These are phyloP conservation scores for Candida frijolesensis DNA, from an alignment of 1,139 yeast genomes.

Conservation along the genomic window DNA sequence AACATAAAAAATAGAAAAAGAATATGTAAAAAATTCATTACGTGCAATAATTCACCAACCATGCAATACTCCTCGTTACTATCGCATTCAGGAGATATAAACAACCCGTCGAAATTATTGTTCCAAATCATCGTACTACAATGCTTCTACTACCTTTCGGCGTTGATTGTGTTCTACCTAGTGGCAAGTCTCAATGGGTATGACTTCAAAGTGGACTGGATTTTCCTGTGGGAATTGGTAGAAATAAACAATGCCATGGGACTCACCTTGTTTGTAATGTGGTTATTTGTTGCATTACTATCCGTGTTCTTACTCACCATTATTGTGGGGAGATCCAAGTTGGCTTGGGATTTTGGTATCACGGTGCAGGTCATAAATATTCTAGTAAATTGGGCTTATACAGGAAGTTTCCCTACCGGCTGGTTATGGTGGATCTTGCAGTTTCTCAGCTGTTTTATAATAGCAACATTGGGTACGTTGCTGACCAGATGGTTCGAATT, in stretches of 20 bases:
- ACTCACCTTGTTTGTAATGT: slow-evolving; percentile 65
- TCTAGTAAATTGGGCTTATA: slow-evolving; percentile 65
- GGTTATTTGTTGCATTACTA: slow-evolving; percentile 78
- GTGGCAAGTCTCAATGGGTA: slow-evolving; percentile 65
- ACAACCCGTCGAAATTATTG: slow-evolving; percentile 41
- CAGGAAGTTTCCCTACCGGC: slow-evolving; percentile 68
- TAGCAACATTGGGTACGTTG: slow-evolving; percentile 83
- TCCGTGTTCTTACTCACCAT: slow-evolving; percentile 83
- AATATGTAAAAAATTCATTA: not conserved
- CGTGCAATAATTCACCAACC: slow-evolving; percentile 6
- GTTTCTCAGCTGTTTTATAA: slow-evolving; percentile 60
- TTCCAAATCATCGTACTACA: slow-evolving; percentile 67
- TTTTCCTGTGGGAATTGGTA: slow-evolving; percentile 82
- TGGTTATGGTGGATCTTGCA: slow-evolving; percentile 88
- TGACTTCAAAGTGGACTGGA: slow-evolving; percentile 62
- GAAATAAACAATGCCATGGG: slow-evolving; percentile 82
- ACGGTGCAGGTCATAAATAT: slow-evolving; percentile 85
- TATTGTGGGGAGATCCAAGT: slow-evolving; percentile 86
- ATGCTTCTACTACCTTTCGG: slow-evolving; percentile 65
- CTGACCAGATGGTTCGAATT: slow-evolving; percentile 87
- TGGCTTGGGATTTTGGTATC: slow-evolving; percentile 94
- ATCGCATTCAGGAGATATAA: slow-evolving; percentile 31
- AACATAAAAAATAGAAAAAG: not conserved
- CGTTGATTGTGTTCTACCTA: slow-evolving; percentile 55
- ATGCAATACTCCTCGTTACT: slow-evolving; percentile 31